These are phyloP conservation scores for Penicillium riverlandense DNA, from an alignment of 495 filamentous ascomycete genomes.

Conservation along the genomic window DNA sequence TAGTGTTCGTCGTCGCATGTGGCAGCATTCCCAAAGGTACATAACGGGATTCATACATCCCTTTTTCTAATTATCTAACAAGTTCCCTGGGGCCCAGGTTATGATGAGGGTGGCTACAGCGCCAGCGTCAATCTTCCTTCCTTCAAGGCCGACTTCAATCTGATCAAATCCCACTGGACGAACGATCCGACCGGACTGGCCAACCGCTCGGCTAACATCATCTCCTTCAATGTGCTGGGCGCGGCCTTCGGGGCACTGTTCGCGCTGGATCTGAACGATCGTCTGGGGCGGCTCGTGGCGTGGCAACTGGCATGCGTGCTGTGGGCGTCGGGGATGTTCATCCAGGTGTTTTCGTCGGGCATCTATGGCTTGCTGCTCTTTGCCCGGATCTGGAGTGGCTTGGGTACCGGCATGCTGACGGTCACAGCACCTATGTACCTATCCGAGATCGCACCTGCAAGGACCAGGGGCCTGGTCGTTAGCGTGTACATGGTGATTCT, in stretches of 20 bases:
- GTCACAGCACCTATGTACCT: slow-evolving; percentile 44
- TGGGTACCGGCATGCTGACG: slow-evolving; percentile 43
- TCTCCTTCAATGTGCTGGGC: slow-evolving; percentile 38
- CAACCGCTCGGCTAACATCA: slow-evolving; percentile 38
- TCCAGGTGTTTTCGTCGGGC: slow-evolving; percentile 38
- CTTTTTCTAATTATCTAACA: not conserved
- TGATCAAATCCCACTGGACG: slow-evolving; percentile 27
- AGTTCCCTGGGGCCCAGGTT: slow-evolving; percentile 19
- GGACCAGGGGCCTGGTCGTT: slow-evolving; percentile 42
- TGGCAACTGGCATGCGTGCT: slow-evolving; percentile 34
- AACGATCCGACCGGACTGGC: slow-evolving; percentile 27
- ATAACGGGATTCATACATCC: not conserved
- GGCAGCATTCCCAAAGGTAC: slow-evolving; percentile 40
- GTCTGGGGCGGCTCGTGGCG: slow-evolving; percentile 28
- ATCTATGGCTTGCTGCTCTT: slow-evolving; percentile 39
- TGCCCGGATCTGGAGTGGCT: slow-evolving; percentile 35
- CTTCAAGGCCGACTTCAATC: slow-evolving; percentile 34
- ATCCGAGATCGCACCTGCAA: slow-evolving; percentile 43
- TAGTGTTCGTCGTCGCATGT: slow-evolving; percentile 33
- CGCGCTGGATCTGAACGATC: slow-evolving; percentile 34
- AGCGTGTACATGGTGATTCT: slow-evolving; percentile 45
- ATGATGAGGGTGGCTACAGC: slow-evolving; percentile 43
- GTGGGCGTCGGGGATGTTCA: slow-evolving; percentile 34
- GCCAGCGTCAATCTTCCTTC: slow-evolving; percentile 33
- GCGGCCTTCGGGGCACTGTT: slow-evolving; percentile 36